Evolutionary conservation across 257 asterid genomes (phyloP), one percentile per base, ranked within the genome.

Genomic region (Capsicum rhomboideum): DNA sequence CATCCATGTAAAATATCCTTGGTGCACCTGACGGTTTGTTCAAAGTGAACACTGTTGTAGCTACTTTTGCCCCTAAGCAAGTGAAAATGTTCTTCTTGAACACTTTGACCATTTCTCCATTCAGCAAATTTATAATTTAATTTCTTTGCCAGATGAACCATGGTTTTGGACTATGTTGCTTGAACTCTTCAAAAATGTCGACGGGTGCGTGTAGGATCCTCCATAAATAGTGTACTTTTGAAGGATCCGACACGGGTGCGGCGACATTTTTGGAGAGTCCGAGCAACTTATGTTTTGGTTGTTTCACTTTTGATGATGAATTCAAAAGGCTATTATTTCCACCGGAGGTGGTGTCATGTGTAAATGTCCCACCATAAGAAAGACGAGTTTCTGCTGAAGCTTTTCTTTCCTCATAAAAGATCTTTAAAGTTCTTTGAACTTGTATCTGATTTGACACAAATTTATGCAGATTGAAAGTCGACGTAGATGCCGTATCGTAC

Each of bases 391-490:
- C 64, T 77, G 18, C 63, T 31, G 53, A 67, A 52, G 50, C 79
- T 72, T 46, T 8, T 17, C 37, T 86, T 86, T 80, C 52, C 23
- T 77, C 18, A 3, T 8, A 2, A 29, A 77, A 11, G 8, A 1
- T 23, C 59, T 77, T 26, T n/a, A 9, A 77, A 50, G 64, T 77
- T 50, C 6, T 49, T 37, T 50, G 1, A 77, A 50, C 14, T 31
- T 59, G 79, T 28, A 72, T 85, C 75, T 89, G 75, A 83, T 44
- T 16, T 8, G 78, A 40, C 85, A 59, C 50, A 84, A 83, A 79
- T 84, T 77, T 61, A 82, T 63, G 91, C 93, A 97, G 99, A 92
- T 95, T 87, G 96, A 97, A 91, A 93, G 99, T 86, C 96, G 97
- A 58, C 88, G 99, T 75, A 93, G 99, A 93, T 97, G 97, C 83